Evolutionary conservation across 2,329 filamentous ascomycete genomes (phyloP).

Genomic region (Aspergillus sojae): DNA sequence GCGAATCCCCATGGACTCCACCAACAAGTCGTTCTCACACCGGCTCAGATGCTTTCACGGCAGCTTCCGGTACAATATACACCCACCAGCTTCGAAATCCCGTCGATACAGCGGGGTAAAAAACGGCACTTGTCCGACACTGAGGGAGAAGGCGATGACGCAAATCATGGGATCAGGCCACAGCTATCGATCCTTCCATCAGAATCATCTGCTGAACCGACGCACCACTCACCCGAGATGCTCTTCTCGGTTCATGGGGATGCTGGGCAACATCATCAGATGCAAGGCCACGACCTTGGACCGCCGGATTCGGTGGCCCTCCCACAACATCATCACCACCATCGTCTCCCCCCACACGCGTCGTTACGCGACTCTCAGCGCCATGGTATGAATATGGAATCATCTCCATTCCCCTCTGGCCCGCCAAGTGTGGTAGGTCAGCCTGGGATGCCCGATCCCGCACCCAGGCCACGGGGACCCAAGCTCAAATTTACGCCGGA

Average conservation of each 20-base stretch:
- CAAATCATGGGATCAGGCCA: slow-evolving; percentile 28
- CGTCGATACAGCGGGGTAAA: slow-evolving; percentile 33
- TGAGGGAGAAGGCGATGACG: slow-evolving; percentile 30
- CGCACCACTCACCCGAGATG: slow-evolving; percentile 37
- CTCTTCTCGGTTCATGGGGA: slow-evolving; percentile 38
- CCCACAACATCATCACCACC: slow-evolving; percentile 74
- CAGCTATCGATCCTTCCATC: slow-evolving; percentile 38
- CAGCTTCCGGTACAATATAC: slow-evolving; percentile 40
- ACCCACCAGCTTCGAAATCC: slow-evolving; percentile 35
- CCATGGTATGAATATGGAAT: slow-evolving; percentile 56
- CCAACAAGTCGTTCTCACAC: slow-evolving; percentile 34
- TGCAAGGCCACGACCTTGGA: slow-evolving; percentile 36
- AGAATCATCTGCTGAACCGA: slow-evolving; percentile 31
- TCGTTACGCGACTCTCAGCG: slow-evolving; percentile 68
- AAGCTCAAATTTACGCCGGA: slow-evolving; percentile 94
- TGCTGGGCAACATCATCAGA: slow-evolving; percentile 32
- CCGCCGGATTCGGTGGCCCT: slow-evolving; percentile 47
- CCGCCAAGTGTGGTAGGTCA: slow-evolving; percentile 85
- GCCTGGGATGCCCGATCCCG: slow-evolving; percentile 82
- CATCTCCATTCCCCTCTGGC: slow-evolving; percentile 54
- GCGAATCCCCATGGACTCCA: slow-evolving; percentile 35
- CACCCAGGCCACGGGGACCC: slow-evolving; percentile 77
- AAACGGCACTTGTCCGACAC: slow-evolving; percentile 40
- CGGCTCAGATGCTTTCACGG: slow-evolving; percentile 38
- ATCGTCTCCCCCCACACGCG: slow-evolving; percentile 73